These are phyloP conservation scores for Henckelia pumila DNA, from an alignment of 257 asterid species.

Conservation along the genomic window DNA sequence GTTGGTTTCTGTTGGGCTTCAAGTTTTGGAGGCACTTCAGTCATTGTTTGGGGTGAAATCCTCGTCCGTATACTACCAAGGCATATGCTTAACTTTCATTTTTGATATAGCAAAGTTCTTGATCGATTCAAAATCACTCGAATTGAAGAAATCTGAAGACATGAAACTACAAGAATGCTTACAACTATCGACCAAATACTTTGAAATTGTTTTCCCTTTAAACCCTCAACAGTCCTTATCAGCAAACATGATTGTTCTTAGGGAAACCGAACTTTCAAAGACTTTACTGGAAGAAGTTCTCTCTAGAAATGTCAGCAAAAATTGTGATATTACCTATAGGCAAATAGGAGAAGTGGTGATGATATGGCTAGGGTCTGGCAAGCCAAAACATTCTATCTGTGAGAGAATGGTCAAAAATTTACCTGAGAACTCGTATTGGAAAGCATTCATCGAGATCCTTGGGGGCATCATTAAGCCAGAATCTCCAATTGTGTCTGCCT, in stretches of 20 bases:
- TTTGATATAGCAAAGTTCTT: conserved; percentile 36
- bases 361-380: conserved; percentile 44
- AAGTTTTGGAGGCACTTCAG: conserved; percentile 42
- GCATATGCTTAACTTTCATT: conserved; percentile 35
- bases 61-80: conserved; percentile 27
- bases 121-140: conserved; percentile 20
- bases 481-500: neutral
- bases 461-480: neutral
- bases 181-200: conserved; percentile 26
- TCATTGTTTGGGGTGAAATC: conserved; percentile 15
- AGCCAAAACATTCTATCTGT: conserved; percentile 22
- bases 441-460: conserved; percentile 34
- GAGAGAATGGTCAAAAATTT: conserved; percentile 23
- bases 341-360: conserved; percentile 44
- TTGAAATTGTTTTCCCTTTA: conserved; percentile 39
- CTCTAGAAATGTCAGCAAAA: neutral
- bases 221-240: conserved; percentile 36
- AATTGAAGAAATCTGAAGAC: conserved; percentile 11
- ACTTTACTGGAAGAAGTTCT: conserved; percentile 39
- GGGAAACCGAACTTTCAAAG: conserved; percentile 39
- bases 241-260: conserved; percentile 33
- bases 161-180: conserved; percentile 25
- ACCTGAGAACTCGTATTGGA: conserved; percentile 32
- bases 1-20: conserved; percentile 35
- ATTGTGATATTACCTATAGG: conserved; percentile 29